Base-by-base conservation (phyloP, 2,329 filamentous ascomycete species). In the Fusarium palustre region DNA sequence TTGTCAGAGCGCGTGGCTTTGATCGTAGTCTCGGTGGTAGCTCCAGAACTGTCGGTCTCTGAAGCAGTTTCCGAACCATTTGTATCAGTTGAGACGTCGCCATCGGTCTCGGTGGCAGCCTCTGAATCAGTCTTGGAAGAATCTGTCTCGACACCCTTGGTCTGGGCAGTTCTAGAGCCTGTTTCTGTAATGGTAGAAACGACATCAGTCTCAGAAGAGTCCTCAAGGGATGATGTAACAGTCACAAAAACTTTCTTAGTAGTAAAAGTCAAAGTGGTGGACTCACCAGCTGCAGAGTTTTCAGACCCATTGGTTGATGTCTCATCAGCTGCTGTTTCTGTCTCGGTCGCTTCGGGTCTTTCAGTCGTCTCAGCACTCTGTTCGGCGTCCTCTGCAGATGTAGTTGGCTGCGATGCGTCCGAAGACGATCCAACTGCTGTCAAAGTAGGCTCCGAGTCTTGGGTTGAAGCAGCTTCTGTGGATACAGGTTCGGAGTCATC, bases 241-340 rank as follows among this genome's bases (percentile, higher is more conserved):
- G 53, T 48, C 24, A 33, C 36, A 22, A 43, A 16, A 45, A 36
- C 28, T 45, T 30, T 54, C 8, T 45, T 38, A 20, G 49, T 46
- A 46, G 59, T 55, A 18, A 50, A 45, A 68, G 48, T 33, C 28
- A 54, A 54, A 39, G 58, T 64, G 33, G 59, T 58, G 20, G 61
- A 66, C 59, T 69, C 64, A 60, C 68, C 60, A 61, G 68, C 68
- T 52, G 55, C 53, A 25, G 68, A 69, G 68, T 69, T 66, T 33
- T 61, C 57, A 63, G 68, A 63, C 54, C 59, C 65, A 3, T 55
- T 31, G 41, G 68, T 71, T 49, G 66, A 66, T 56, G 66, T 55
- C 62, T 64, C 66, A 22, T 71, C 59, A 69, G 67, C 67, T 33
- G 66, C 48, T 69, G 42, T 47, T 41, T 45, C 56, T 41, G 43